These are phyloP conservation scores for Dactylellina haptotyla DNA, from an alignment of 2,329 filamentous ascomycete species.

Conservation along the genomic window DNA sequence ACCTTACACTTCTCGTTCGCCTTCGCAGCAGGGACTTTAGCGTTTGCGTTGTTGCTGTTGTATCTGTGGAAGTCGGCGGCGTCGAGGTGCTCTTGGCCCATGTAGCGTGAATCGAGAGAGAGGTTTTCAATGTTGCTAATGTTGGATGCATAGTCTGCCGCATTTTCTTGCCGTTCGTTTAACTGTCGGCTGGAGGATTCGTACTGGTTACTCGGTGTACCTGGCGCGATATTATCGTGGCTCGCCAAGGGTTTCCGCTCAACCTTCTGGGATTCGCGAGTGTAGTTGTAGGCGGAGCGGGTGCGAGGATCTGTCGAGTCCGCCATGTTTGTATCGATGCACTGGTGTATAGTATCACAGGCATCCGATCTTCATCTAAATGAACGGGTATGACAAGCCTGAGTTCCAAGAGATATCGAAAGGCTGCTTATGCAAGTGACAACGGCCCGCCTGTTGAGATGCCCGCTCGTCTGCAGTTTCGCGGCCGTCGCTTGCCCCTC, in stretches of 20 bases:
- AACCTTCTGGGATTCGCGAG: slow-evolving; percentile 7
- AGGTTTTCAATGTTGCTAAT: slow-evolving; percentile 15
- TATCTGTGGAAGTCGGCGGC: slow-evolving; percentile 41
- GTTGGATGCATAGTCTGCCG: not conserved
- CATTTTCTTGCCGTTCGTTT: slow-evolving; percentile 11
- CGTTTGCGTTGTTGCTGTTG: not conserved
- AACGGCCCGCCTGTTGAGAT: not conserved
- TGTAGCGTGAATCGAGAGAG: not conserved
- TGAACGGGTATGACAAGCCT: too few relatives aligned
- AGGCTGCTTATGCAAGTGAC: too few relatives aligned
- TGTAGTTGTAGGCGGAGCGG: not conserved
- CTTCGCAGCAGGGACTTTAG: not conserved
- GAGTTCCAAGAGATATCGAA: not conserved
- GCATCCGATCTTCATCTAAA: too few relatives aligned
- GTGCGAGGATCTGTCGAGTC: not conserved
- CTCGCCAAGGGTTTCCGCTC: slow-evolving; percentile 3
- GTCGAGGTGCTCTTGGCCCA: slow-evolving; percentile 41
- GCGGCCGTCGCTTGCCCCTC: too few relatives aligned
- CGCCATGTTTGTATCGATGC: slow-evolving; percentile 4
- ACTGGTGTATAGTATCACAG: too few relatives aligned
- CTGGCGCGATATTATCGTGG: slow-evolving; percentile 25
- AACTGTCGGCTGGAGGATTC: not conserved
- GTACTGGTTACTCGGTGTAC: not conserved
- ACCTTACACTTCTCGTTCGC: slow-evolving; percentile 10
- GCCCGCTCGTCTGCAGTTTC: too few relatives aligned